phyloP scores from a whole-genome alignment of 805 yeast genomes.

The Candida saitoana region DNA sequence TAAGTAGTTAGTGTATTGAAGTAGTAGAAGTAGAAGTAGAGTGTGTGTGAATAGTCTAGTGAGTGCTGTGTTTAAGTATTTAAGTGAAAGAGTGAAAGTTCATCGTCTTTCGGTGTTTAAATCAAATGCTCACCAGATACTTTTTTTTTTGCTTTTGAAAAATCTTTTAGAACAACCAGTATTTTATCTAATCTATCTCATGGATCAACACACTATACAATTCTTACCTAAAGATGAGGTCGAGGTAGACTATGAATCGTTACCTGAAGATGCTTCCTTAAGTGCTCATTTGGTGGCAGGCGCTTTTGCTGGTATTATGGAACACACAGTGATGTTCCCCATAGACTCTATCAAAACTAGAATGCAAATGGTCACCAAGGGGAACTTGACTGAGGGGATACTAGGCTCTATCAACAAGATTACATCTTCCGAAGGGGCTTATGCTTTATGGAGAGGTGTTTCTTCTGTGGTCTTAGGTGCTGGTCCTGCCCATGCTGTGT shows the following conservation, averaged over 20 bases:
- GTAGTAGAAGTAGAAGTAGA: no score
- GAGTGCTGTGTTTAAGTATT: no score
- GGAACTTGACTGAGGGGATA: constrained; percentile 37
- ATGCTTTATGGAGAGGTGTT: constrained; percentile 90
- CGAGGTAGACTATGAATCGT: constrained; percentile 84
- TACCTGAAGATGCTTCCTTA: constrained; percentile 82
- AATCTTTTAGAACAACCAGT: no score
- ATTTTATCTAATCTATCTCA: constrained; percentile 6
- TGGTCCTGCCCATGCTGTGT: constrained; percentile 99
- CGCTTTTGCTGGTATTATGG: constrained; percentile 99
- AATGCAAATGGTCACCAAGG: constrained; percentile 60
- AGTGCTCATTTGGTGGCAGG: constrained; percentile 85
- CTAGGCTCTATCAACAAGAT: constrained; percentile 69
- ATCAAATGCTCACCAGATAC: no score
- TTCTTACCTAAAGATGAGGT: constrained; percentile 29
- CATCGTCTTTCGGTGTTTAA: no score
- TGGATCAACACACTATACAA: constrained; percentile 22
- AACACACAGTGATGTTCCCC: constrained; percentile 95
- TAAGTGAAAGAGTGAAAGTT: no score
- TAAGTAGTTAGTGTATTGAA: no score
- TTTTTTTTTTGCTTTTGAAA: no score
- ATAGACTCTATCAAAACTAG: constrained; percentile 94
- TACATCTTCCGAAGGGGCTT: constrained; percentile 82
- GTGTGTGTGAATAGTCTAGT: no score
- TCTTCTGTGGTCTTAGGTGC: constrained; percentile 91